phyloP scores from a whole-genome alignment of 2,329 filamentous ascomycete genomes.

The Botrytis paeoniae region DNA sequence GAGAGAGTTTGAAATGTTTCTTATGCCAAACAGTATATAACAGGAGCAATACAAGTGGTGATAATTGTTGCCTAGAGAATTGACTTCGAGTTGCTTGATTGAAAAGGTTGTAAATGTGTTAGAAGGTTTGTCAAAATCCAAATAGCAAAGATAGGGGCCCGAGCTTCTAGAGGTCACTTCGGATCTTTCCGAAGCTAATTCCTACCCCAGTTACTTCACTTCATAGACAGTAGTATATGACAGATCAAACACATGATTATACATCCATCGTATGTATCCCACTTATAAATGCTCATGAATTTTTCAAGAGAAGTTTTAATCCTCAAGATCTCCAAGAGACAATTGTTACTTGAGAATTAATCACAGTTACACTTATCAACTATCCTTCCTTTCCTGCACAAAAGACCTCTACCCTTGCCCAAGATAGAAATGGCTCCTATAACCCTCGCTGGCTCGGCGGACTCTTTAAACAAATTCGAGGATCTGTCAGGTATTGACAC shows the following conservation, averaged over 20 bases:
- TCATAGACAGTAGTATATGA: not conserved
- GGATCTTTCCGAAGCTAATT: conserved; percentile 1
- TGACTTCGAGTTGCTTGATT: not conserved
- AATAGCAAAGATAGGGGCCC: not conserved
- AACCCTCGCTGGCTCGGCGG: conserved; percentile 26
- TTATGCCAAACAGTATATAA: not conserved
- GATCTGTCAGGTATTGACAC: conserved; percentile 38
- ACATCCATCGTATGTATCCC: not conserved
- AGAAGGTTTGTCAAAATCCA: not conserved
- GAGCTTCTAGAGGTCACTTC: not conserved
- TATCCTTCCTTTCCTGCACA: not conserved
- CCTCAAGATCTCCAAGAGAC: not conserved
- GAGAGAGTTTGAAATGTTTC: not conserved
- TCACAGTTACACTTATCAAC: not conserved
- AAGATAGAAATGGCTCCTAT: conserved; percentile 25
- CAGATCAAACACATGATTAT: not conserved
- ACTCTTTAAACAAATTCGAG: conserved; percentile 37
- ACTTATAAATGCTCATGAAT: not conserved
- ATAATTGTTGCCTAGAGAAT: not conserved
- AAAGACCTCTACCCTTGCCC: not conserved
- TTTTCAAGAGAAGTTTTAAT: not conserved
- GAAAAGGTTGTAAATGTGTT: not conserved
- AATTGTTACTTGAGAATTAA: not conserved
- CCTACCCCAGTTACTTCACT: not conserved
- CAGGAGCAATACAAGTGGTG: not conserved